Evolutionary conservation across 805 yeast genomes (phyloP).

Genomic region (Monosporozyma unispora): DNA sequence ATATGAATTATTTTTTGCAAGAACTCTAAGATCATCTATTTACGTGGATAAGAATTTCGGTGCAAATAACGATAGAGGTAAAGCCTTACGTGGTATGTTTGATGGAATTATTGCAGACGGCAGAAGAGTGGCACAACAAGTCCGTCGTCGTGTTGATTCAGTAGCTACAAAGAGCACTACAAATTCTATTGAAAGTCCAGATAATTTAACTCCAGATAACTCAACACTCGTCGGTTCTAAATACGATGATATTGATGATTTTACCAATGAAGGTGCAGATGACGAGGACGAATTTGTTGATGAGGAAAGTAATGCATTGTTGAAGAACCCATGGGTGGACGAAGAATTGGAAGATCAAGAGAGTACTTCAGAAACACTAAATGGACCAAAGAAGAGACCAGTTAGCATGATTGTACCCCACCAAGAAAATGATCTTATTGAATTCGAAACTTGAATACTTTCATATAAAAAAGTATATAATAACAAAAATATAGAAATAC

Average conservation of each 20-base stretch:
- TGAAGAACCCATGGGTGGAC: conserved; percentile 24
- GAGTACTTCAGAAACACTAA: conserved; percentile 2
- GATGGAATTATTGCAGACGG: conserved; percentile 91
- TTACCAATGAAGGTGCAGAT: conserved; percentile 16
- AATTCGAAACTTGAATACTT: conserved; percentile 22
- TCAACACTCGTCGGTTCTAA: conserved; percentile 2
- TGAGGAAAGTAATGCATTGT: conserved; percentile 13
- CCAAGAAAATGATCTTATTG: conserved; percentile 18
- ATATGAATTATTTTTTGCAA: conserved; percentile 72
- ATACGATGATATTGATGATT: conserved; percentile 27
- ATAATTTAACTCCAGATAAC: neutral
- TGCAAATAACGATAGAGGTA: conserved; percentile 36
- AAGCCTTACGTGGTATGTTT: conserved; percentile 74
- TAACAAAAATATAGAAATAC: neutral
- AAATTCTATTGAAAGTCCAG: conserved; percentile 1
- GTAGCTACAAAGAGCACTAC: conserved; percentile 33
- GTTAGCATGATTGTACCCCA: conserved; percentile 7
- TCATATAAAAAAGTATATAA: neutral
- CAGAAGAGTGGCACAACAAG: conserved; percentile 80
- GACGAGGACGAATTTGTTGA: conserved; percentile 13
- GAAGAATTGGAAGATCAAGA: conserved; percentile 12
- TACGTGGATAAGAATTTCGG: conserved; percentile 52
- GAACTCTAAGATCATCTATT: conserved; percentile 56
- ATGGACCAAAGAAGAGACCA: conserved; percentile 11
- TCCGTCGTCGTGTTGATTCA: conserved; percentile 77